Conservation (phyloP, 352 stramenopile genomes). For the Pythium brachiatum region DNA sequence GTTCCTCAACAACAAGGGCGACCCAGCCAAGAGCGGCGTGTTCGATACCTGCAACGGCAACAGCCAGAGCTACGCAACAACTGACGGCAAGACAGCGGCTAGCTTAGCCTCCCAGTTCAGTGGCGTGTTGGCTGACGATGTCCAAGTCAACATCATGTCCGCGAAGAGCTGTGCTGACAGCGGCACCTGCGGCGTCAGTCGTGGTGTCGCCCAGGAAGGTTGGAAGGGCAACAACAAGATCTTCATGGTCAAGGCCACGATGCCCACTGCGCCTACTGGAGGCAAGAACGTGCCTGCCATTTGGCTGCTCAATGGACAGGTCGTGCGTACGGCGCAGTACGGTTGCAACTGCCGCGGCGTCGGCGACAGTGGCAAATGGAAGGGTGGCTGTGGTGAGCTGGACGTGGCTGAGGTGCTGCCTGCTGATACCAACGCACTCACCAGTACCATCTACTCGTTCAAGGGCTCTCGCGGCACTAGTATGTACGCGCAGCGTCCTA, state of each 20-base stretch:
- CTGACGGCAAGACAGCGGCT: conserved; percentile 26
- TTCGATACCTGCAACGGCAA: conserved; percentile 43
- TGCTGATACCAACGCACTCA: conserved; percentile 26
- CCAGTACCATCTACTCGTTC: conserved; percentile 50
- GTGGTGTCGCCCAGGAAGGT: conserved; percentile 32
- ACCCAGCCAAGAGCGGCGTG: conserved; percentile 29
- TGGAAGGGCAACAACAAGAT: conserved; percentile 48
- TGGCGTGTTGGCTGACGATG: conserved; percentile 30
- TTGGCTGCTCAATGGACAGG: conserved; percentile 47
- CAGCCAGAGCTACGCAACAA: conserved; percentile 43
- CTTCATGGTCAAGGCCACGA: conserved; percentile 45
- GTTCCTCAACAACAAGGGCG: conserved; percentile 56
- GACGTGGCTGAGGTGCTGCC: conserved; percentile 44
- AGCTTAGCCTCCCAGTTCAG: conserved; percentile 18
- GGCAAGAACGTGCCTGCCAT: conserved; percentile 34
- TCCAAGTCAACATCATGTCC: conserved; percentile 51
- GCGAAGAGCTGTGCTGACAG: conserved; percentile 19
- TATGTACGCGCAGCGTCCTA: conserved; percentile 27
- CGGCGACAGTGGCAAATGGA: conserved; percentile 30
- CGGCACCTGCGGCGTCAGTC: conserved; percentile 25
- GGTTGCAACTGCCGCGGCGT: conserved; percentile 51
- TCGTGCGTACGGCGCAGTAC: conserved; percentile 48
- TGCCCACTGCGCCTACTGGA: conserved; percentile 25
- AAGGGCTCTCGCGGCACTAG: conserved; percentile 37
- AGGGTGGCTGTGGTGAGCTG: conserved; percentile 50